Evolutionary conservation across 2,329 filamentous ascomycete genomes (phyloP).

Genomic region (Pseudomassariella vexata): DNA sequence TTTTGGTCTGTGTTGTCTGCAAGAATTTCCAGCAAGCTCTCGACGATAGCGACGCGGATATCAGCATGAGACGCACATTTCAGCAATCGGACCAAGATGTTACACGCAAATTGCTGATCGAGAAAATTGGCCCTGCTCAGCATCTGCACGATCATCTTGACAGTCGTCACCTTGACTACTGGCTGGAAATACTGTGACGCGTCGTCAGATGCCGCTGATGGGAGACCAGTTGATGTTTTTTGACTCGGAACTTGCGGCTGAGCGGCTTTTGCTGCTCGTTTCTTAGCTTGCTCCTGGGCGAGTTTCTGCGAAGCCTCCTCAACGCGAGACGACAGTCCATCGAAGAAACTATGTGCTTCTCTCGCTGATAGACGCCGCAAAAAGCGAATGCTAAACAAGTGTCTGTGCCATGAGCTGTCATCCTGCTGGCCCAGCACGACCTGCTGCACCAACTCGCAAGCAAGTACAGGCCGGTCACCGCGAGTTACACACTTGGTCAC

Average conservation of each 20-base stretch:
- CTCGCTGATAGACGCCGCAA: constrained; percentile 20
- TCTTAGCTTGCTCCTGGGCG: background rate
- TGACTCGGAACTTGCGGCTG: no score
- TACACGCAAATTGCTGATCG: constrained; percentile 15
- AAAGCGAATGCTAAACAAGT: constrained; percentile 19
- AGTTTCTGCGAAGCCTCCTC: constrained; percentile 19
- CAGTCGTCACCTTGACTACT: constrained; percentile 26
- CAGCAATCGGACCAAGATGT: constrained; percentile 23
- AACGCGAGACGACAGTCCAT: constrained; percentile 20
- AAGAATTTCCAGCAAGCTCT: constrained; percentile 19
- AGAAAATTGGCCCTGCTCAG: constrained; percentile 22
- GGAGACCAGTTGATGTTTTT: no score
- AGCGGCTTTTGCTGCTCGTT: background rate
- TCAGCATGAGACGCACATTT: constrained; percentile 25
- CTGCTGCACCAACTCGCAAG: constrained; percentile 22
- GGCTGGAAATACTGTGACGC: constrained; percentile 3
- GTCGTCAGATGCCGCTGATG: no score
- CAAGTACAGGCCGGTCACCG: constrained; percentile 23
- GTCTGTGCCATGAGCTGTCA: constrained; percentile 26
- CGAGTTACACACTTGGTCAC: constrained; percentile 17
- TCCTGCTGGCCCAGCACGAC: constrained; percentile 21
- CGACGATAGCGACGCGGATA: constrained; percentile 21
- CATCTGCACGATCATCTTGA: constrained; percentile 31
- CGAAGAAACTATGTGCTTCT: constrained; percentile 19
- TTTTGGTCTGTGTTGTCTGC: constrained; percentile 9